Conservation (phyloP, 163 green algal genomes). For the Scenedesmus sp. region DNA sequence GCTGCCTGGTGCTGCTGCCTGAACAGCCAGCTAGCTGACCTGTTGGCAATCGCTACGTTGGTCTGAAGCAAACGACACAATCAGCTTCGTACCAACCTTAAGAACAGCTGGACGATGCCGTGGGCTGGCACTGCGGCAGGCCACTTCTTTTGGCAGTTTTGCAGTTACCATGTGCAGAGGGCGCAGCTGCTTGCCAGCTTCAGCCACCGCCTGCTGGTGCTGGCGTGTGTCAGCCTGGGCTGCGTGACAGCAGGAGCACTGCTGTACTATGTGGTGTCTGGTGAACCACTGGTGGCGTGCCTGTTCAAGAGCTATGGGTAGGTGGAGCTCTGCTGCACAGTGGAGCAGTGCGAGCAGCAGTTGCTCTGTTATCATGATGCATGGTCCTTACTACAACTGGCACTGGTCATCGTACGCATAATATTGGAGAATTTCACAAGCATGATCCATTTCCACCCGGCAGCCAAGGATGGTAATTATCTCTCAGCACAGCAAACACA, state of each 20-base stretch:
- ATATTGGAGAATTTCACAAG: no score
- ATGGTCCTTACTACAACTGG: no score
- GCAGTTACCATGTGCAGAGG: constrained; percentile 23
- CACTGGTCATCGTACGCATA: no score
- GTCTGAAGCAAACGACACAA: background rate
- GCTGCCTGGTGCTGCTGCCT: background rate
- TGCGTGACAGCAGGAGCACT: constrained; percentile 8
- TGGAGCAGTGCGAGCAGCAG: background rate
- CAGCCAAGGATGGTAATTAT: no score
- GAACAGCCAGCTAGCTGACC: background rate
- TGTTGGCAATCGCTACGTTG: background rate
- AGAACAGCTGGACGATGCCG: background rate
- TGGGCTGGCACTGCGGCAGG: background rate
- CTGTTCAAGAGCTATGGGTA: constrained; percentile 44
- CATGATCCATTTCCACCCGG: no score
- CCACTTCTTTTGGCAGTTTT: constrained; percentile 1
- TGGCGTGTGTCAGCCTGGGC: background rate
- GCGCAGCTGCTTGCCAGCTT: constrained; percentile 8
- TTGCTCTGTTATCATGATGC: background rate
- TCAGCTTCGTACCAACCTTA: background rate
- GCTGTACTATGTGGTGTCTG: constrained; percentile 18
- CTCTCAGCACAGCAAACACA: no score
- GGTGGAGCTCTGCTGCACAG: background rate
- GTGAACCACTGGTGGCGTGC: background rate
- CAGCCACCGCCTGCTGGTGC: background rate